Base-by-base conservation (phyloP, 805 yeast species). In the Metschnikowia drakensbergensis region DNA sequence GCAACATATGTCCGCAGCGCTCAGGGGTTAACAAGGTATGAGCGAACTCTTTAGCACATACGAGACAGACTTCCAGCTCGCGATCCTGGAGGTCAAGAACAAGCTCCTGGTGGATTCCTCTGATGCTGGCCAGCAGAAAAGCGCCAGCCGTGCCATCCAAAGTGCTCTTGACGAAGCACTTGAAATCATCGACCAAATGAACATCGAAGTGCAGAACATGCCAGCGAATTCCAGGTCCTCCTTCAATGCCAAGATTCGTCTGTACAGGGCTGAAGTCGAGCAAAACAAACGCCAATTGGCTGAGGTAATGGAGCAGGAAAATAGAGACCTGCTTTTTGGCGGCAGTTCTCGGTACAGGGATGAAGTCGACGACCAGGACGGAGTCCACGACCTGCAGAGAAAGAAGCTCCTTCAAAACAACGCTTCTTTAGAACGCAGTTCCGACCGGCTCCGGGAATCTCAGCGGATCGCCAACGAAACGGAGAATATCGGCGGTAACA, bases 381-480 rank as follows among this genome's bases (percentile, higher is more conserved):
- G 52, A 29, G 48, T 60, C 60, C 69, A 74, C 44, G 85, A 82
- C 55, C 68, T 72, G 23, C 98, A 94, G 67, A 80, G 98, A 44
- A 89, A 86, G 58, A 88, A 85, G 57, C 74, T 94, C 40, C 73
- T 94, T 49, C 77, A 80, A 46, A 88, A 88, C 52, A 88, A 88
- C 60, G 84, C 89, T 2, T 76, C 94, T 3, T 75, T 94, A 50
- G 96, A 88, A 55, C 76, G 94, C 55, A 80, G 95, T 1, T 79
- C 89, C 1, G 92, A 91, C 53, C 78, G 96, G 58, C 75, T 94
- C 42, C 77, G 85, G 51, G 97, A 94, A 41, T 85, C 94, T 22
- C 95, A 92, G 54, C 77, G 97, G 57, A 75, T 90, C 3, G 99
- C 98, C 5, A 73, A 86, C 45, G 99, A 94, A 58, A 90, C 99